Evolutionary conservation across 1,139 yeast species (phyloP).

Genomic region (Blastobotrys ciferrii): DNA sequence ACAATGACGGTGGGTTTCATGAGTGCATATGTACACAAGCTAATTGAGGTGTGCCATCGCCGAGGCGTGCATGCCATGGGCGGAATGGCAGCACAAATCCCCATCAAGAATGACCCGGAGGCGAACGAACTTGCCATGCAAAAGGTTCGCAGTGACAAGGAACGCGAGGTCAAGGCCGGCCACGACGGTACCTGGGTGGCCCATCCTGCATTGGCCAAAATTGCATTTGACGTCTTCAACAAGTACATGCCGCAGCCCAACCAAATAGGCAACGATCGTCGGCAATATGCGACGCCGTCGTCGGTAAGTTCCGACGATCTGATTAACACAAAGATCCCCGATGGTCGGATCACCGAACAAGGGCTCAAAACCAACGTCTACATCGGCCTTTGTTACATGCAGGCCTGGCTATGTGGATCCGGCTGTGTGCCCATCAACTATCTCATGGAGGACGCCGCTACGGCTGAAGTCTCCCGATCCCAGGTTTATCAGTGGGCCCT

Average conservation of each 20-base stretch:
- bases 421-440: conserved; percentile 83
- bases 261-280: conserved; percentile 62
- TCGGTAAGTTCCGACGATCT: conserved; percentile 61
- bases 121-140: conserved; percentile 68
- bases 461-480: conserved; percentile 81
- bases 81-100: conserved; percentile 84
- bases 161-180: conserved; percentile 71
- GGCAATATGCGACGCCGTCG: conserved; percentile 50
- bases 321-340: conserved; percentile 65
- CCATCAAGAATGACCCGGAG: conserved; percentile 64
- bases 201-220: conserved; percentile 73
- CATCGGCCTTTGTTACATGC: conserved; percentile 75
- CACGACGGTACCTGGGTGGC: conserved; percentile 86
- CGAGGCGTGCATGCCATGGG: conserved; percentile 81
- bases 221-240: conserved; percentile 74
- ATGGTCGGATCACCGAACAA: conserved; percentile 64
- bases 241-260: conserved; percentile 83
- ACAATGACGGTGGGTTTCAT: conserved; percentile 76
- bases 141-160: conserved; percentile 68
- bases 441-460: conserved; percentile 86
- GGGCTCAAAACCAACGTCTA: conserved; percentile 70
- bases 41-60: conserved; percentile 69
- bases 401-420: conserved; percentile 77
- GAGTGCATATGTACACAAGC: conserved; percentile 64
- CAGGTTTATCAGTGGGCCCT: conserved; percentile 85